phyloP scores from a whole-genome alignment of 768 basidiomycete species.

The Trametopsis cervina region DNA sequence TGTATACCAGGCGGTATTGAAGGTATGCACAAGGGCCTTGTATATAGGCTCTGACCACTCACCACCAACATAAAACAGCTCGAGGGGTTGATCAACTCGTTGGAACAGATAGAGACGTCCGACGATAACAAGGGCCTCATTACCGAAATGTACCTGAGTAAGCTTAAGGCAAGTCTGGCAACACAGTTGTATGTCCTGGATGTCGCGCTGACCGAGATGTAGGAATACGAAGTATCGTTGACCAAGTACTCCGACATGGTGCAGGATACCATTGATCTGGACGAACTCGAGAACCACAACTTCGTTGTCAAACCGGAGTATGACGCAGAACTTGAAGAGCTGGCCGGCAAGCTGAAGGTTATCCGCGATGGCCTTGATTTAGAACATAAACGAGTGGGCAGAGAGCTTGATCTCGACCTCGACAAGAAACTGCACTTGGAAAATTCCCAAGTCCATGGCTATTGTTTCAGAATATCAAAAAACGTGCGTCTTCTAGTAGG shows the following conservation, averaged over 20 bases:
- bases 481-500: constrained; percentile 44
- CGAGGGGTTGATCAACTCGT: constrained; percentile 60
- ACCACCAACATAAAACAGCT: too few relatives aligned
- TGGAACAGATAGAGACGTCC: constrained; percentile 45
- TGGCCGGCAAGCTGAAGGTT: constrained; percentile 61
- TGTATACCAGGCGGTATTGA: constrained; percentile 87
- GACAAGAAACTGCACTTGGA: constrained; percentile 97
- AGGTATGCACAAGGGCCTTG: constrained; percentile 56
- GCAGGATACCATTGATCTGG: constrained; percentile 89
- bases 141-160: constrained; percentile 56
- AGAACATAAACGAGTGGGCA: constrained; percentile 66
- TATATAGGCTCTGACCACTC: too few relatives aligned
- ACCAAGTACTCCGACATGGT: constrained; percentile 89
- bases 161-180: constrained; percentile 43
- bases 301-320: constrained; percentile 92
- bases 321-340: constrained; percentile 62
- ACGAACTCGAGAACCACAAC: constrained; percentile 77
- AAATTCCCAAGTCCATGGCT: constrained; percentile 82
- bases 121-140: constrained; percentile 49
- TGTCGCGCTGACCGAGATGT: background rate
- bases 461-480: constrained; percentile 90
- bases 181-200: background rate
- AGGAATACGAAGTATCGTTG: constrained; percentile 61
- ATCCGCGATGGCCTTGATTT: constrained; percentile 75
- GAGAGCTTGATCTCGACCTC: constrained; percentile 71